A percentile compares a stretch with the other conserved stretches of the same genome.
Conservation (phyloP, 805 yeast species). For the Ogataea thermomethanolica region DNA sequence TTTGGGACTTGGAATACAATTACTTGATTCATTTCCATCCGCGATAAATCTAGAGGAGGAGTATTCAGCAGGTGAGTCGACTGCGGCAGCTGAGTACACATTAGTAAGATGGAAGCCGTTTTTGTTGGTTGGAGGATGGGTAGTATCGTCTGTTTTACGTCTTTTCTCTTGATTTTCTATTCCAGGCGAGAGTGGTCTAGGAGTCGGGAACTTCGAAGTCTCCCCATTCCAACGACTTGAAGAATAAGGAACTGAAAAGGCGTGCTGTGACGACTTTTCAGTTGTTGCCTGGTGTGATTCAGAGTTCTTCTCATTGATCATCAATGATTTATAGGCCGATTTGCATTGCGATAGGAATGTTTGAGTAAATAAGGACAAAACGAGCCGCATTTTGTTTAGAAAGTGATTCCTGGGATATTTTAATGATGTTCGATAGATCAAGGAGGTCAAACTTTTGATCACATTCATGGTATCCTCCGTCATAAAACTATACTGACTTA, state of each 20-base stretch:
- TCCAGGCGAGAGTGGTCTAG: no score
- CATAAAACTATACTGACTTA: conserved; percentile 41
- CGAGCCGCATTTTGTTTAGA: conserved; percentile 51
- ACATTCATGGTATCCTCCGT: conserved; percentile 41
- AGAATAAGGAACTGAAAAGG: neutral
- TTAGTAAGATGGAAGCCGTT: no score
- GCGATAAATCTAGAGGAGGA: no score
- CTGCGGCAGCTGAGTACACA: no score
- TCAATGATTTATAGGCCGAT: conserved; percentile 15
- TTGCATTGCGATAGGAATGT: conserved; percentile 56
- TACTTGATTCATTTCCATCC: no score
- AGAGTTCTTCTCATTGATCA: neutral
- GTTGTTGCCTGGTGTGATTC: neutral
- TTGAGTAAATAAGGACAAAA: conserved; percentile 56
- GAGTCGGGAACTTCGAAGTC: no score
- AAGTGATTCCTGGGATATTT: conserved; percentile 46
- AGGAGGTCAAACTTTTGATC: conserved; percentile 24
- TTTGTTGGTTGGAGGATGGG: no score
- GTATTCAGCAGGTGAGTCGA: no score
- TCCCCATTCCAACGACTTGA: no score
- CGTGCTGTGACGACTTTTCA: neutral
- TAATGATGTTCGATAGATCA: conserved; percentile 29
- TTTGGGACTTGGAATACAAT: conserved; percentile 1
- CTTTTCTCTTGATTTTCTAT: no score
- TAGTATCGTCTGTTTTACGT: no score